Evolutionary conservation across 2,329 filamentous ascomycete species (phyloP), one percentile per base, ranked within the genome.

Genomic region (Aspergillus oerlinghausenensis): DNA sequence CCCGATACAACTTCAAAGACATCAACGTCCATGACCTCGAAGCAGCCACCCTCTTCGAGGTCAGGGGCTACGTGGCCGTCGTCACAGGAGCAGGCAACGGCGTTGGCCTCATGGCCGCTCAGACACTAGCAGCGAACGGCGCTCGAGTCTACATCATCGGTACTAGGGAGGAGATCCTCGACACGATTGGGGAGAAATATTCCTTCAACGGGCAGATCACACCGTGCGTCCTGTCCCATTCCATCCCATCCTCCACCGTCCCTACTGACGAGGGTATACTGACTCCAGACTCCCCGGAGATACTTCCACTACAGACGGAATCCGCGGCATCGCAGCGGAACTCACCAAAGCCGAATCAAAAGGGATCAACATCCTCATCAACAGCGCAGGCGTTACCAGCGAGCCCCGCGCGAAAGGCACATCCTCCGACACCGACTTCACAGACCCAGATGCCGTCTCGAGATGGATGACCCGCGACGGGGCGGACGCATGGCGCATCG

Each of bases 281-380:
- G 9, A 70, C 54, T 62, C 60, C 48, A 73, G 71, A 28, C 60
- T 78, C 21, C 67, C 72, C 23, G 75, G 77, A 57, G 80, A 83
- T 60, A 75, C 82, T 40, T 79, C 77, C 59, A 75, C 76, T 19
- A 84, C 84, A 60, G 73, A 79, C 9, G 80, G 81, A 47, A 73
- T 80, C 23, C 72, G 75, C 58, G 70, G 70, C 9, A 68, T 82
- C 8, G 79, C 78, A 51, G 76, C 79, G 60, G 77, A 83, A 66
- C 75, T 84, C 58, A 73, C 77, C 64, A 77, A 79, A 56, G 78
- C 79, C 57, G 82, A 84, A 62, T 70, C 77, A 1, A 76, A 78
- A 7, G 81, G 81, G 3, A 79, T 84, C 29, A 80, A 84, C 55
- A 65, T 84, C 47, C 62, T 71, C 1, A 60, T 72, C 56, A 72